Evolutionary conservation across 208 protist species (phyloP), one percentile per base, ranked within the genome.

Genomic region (Leishmania braziliensis): DNA sequence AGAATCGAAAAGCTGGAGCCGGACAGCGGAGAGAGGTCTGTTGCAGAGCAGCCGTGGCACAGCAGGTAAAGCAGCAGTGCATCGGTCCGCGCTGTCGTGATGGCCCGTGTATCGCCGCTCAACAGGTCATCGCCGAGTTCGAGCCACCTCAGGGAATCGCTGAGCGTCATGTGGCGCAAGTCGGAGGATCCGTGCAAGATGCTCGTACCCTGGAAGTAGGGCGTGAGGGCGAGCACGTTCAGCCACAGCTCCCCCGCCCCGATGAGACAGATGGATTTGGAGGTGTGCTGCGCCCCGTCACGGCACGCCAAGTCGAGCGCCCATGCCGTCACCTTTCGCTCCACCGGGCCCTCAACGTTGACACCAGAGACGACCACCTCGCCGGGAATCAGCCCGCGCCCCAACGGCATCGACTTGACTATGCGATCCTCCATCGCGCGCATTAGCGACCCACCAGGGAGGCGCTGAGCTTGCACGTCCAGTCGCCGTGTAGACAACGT

Each of bases 271-370:
- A 98, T 79, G 26, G 91, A 93, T n/a, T 93, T 86, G 1, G 68
- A 75, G 29, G 83, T 81, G 78, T 90, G 90, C 77, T 90, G 85
- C 54, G 89, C 90, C 16, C 79, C 84, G n/a, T 91, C 88, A 18
- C 91, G 85, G 79, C 84, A 90, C 16, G 95, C 92, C n/a, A 98
- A 74, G 80, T 98, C 95, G 18, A 97, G 81, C 36, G 92, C 92
- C 93, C 95, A 98, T 29, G 93, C 87, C 46, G 90, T 81, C 75
- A 97, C 90, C 82, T 98, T 98, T 74, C 92, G 86, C 83, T 98
- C 95, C 72, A 91, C 89, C 60, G 83, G 82, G 10, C 95, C 95
- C 43, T 85, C 83, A 20, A 95, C 92, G 65, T 86, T 82, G 16
- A 89, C 89, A 16, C 95, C 93, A 33, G 88, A 85, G 60, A 97